Base-by-base conservation (phyloP, 768 basidiomycete species). In the Tulasnella sp. region DNA sequence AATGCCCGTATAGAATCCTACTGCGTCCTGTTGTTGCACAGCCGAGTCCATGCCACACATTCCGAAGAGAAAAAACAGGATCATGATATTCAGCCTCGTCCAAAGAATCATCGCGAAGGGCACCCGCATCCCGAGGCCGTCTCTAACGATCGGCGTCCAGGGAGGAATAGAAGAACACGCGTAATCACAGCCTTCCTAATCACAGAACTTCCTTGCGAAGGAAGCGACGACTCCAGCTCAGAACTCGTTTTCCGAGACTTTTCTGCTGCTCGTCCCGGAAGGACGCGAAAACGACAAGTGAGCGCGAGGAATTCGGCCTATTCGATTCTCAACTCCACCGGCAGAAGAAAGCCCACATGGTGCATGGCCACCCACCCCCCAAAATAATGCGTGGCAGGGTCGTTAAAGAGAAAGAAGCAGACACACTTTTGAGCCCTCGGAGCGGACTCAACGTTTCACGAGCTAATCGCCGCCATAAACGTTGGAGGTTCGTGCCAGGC, bases 121-220 rank as follows among this genome's bases (percentile, higher is more conserved):
- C 61, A 2, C 61, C 13, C 5, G 2, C n/a, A 0, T 32, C 61
- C 61, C 15, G 29, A 67, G 61, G 16, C n/a, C n/a, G 29, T 16
- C 61, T 67, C 61, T 11, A 26, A 13, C 7, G 61, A 67, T 67
- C 61, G 61, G 61, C 61, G 61, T 32, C 40, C 61, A 67, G 32
- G 16, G 32, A 16, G 16, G 16, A 67, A 32, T 15, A 32, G 32
- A 67, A 67, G 26, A 67, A 5, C 26, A 32, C 61, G 29, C 61
- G 61, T 67, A 67, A 29, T 67, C 61, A 67, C 61, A 67, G 61
- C 61, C 61, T 67, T 67, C 61, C 61, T 29, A 67, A 67, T 67
- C 61, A 67, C 61, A 67, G 61, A 67, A 67, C 61, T 67, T 67
- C 26, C 26, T 16, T n/a, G 26, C 15, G 61, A 6, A 16, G 61